Evolutionary conservation across 106 monocot species (phyloP).

Genomic region (Triglochin maritima): DNA sequence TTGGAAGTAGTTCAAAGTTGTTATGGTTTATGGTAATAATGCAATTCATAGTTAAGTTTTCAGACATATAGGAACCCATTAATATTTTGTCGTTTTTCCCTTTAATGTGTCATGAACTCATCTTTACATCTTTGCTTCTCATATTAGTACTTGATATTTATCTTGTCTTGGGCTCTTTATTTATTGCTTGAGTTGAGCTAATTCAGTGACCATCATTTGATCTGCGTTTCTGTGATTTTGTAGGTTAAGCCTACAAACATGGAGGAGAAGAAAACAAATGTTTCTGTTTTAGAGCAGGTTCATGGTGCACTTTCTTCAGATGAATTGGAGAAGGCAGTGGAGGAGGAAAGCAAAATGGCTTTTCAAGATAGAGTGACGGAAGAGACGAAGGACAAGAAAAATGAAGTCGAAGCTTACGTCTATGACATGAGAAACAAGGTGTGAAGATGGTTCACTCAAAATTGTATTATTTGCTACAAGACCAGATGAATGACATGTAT

Average conservation of each 20-base stretch:
- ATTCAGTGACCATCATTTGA: too few relatives aligned
- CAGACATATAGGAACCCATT: too few relatives aligned
- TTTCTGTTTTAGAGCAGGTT: slow-evolving; percentile 51
- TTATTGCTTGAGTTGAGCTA: too few relatives aligned
- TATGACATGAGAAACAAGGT: slow-evolving; percentile 97
- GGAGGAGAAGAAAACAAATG: slow-evolving; percentile 62
- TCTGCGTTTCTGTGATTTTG: not conserved
- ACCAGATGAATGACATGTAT: not conserved
- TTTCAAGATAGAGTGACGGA: slow-evolving; percentile 94
- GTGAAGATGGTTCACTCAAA: not conserved
- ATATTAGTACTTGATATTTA: too few relatives aligned
- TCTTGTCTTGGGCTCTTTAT: too few relatives aligned
- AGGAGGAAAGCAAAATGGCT: slow-evolving; percentile 82
- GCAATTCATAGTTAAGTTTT: too few relatives aligned
- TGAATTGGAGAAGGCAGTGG: slow-evolving; percentile 66
- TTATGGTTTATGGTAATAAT: too few relatives aligned
- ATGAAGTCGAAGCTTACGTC: slow-evolving; percentile 95
- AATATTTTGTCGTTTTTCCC: too few relatives aligned
- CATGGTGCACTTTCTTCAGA: slow-evolving; percentile 37
- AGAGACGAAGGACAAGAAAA: slow-evolving; percentile 95
- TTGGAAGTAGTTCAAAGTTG: too few relatives aligned
- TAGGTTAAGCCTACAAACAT: slow-evolving; percentile 47
- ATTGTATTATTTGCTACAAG: not conserved
- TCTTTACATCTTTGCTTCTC: too few relatives aligned
- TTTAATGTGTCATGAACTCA: too few relatives aligned